Conservation (phyloP, 305 asterid species). For the Nicotiana rustica region DNA sequence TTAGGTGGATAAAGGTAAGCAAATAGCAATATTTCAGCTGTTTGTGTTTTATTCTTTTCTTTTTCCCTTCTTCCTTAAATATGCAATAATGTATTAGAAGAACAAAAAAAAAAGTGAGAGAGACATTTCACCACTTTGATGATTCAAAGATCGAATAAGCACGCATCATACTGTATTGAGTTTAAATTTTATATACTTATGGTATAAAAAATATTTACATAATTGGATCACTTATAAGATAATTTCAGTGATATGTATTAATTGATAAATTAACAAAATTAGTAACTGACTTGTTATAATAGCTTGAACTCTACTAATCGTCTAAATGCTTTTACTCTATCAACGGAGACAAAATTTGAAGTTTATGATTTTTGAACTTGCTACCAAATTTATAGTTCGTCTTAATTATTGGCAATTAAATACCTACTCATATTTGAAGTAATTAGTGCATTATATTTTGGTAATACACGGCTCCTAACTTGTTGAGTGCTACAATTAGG, state of each 20-base stretch:
- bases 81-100: conserved; percentile 16
- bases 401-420: too few species aligned
- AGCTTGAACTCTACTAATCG: background rate
- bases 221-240: background rate
- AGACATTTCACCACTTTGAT: conserved; percentile 19
- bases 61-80: conserved; percentile 14
- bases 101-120: background rate
- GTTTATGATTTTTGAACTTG: too few species aligned
- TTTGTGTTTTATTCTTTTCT: background rate
- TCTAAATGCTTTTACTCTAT: background rate
- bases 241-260: background rate
- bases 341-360: too few species aligned
- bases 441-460: background rate
- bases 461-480: background rate
- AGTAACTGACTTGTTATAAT: background rate
- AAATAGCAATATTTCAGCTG: background rate
- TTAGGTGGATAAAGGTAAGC: conserved; percentile 46
- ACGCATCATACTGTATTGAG: background rate
- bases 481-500: conserved; percentile 19
- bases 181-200: background rate
- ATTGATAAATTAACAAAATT: background rate
- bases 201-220: background rate
- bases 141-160: background rate
- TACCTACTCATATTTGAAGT: too few species aligned
- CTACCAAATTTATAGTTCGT: too few species aligned